These are phyloP conservation scores for Penicillium sp. DNA, from an alignment of 2,329 filamentous ascomycete species.

Conservation along the genomic window DNA sequence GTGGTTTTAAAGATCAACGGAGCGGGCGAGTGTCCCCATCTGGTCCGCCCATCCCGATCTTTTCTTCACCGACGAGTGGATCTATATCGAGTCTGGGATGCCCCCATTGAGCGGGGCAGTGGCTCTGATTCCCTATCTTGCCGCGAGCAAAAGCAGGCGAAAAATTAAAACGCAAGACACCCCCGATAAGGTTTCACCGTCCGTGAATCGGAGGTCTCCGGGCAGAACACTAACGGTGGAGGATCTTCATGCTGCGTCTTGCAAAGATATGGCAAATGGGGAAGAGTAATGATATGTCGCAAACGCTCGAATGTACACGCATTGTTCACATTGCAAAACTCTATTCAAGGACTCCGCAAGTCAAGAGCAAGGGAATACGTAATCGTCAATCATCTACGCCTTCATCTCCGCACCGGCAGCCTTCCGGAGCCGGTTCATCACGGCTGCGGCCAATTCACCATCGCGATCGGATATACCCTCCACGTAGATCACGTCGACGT, in stretches of 20 bases:
- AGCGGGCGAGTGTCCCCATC: neutral
- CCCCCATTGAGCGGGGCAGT: conserved; percentile 8
- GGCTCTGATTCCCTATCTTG: conserved; percentile 1
- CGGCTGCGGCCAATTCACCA: conserved; percentile 77
- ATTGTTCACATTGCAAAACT: conserved; percentile 6
- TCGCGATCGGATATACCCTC: conserved; percentile 74
- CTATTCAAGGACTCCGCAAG: no score
- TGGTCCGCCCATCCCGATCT: no score
- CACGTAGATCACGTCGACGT: conserved; percentile 81
- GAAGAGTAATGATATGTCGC: conserved; percentile 8
- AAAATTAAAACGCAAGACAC: conserved; percentile 2
- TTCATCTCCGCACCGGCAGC: conserved; percentile 61
- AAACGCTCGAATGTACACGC: conserved; percentile 2
- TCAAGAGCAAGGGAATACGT: conserved; percentile 4
- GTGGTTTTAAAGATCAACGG: no score
- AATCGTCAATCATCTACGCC: conserved; percentile 37
- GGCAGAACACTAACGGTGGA: no score
- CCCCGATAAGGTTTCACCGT: conserved; percentile 6
- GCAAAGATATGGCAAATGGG: no score
- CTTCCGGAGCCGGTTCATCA: conserved; percentile 81
- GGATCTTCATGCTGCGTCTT: no score
- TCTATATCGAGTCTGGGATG: conserved; percentile 4
- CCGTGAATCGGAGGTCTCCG: conserved; percentile 9
- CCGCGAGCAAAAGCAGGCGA: neutral
- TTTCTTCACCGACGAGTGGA: conserved; percentile 2